phyloP scores from a whole-genome alignment of 2,329 filamentous ascomycete species.

The Xylariaceae sp. region DNA sequence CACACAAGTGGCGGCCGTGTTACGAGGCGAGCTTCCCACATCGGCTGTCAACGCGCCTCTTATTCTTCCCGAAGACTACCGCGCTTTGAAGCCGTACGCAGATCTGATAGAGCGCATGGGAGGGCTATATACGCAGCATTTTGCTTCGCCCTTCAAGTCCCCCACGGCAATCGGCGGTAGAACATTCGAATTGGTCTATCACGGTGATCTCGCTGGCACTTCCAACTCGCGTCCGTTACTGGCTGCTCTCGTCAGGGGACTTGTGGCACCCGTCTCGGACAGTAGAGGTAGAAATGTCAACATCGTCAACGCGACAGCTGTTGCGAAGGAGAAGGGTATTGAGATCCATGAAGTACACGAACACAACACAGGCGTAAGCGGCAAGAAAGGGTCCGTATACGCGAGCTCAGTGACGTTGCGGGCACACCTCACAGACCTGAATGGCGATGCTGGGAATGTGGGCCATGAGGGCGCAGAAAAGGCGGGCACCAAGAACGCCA shows the following conservation, averaged over 20 bases:
- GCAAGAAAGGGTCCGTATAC: slow-evolving; percentile 58
- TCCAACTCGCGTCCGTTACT: slow-evolving; percentile 74
- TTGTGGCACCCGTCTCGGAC: slow-evolving; percentile 64
- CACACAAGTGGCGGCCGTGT: slow-evolving; percentile 69
- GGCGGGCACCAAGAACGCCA: slow-evolving; percentile 4
- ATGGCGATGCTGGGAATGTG: too few species aligned
- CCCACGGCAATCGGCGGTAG: slow-evolving; percentile 47
- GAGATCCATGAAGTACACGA: slow-evolving; percentile 68
- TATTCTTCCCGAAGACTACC: slow-evolving; percentile 74
- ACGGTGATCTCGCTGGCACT: slow-evolving; percentile 65
- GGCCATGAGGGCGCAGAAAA: slow-evolving; percentile 18
- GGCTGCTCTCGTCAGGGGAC: slow-evolving; percentile 71
- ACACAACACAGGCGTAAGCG: slow-evolving; percentile 33
- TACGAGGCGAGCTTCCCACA: slow-evolving; percentile 67
- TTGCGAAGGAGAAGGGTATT: slow-evolving; percentile 73
- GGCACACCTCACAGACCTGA: too few species aligned
- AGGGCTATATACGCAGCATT: slow-evolving; percentile 73
- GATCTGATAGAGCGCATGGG: slow-evolving; percentile 74
- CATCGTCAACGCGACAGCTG: slow-evolving; percentile 73
- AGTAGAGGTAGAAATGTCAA: slow-evolving; percentile 65
- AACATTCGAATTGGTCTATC: slow-evolving; percentile 71
- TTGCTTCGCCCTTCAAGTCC: slow-evolving; percentile 28
- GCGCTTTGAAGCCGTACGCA: slow-evolving; percentile 69
- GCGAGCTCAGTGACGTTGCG: slow-evolving; percentile 66
- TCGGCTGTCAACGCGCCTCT: slow-evolving; percentile 76